Conservation (phyloP, 306 rosid genomes). For the Ochetophila trinervis region DNA sequence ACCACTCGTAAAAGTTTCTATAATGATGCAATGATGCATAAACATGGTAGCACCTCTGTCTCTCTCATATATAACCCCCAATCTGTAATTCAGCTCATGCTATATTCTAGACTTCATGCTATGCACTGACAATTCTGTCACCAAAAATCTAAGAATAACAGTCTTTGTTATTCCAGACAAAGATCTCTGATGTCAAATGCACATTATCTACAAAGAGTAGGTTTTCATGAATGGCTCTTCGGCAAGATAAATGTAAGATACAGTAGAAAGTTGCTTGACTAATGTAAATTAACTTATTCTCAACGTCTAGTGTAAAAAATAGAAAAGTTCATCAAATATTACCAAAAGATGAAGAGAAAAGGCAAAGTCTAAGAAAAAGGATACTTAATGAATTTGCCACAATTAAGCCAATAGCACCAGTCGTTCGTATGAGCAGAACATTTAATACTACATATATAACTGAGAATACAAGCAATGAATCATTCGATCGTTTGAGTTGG, state of each 20-base stretch:
- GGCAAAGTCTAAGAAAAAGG: conserved; percentile 40
- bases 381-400: conserved; percentile 88
- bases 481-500: conserved; percentile 80
- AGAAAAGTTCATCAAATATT: conserved; percentile 1
- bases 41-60: not conserved
- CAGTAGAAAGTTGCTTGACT: not conserved
- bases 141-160: not conserved
- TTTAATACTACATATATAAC: conserved; percentile 72
- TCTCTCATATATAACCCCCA: not conserved
- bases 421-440: conserved; percentile 54
- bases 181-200: not conserved
- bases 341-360: conserved; percentile 10
- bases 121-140: not conserved
- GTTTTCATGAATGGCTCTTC: not conserved
- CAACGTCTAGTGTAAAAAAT: not conserved
- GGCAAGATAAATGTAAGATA: not conserved
- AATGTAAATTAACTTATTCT: conserved; percentile 1
- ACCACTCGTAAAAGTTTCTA: too few relatives aligned
- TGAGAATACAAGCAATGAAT: conserved; percentile 67
- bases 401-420: conserved; percentile 89
- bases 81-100: not conserved
- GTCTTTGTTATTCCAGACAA: not conserved
- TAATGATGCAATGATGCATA: too few relatives aligned
- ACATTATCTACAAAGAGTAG: not conserved
- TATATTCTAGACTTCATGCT: not conserved